Evolutionary conservation across 1,284 basidiomycete species (phyloP), one percentile per base, ranked within the genome.

Genomic region (Gymnopus androsaceus): DNA sequence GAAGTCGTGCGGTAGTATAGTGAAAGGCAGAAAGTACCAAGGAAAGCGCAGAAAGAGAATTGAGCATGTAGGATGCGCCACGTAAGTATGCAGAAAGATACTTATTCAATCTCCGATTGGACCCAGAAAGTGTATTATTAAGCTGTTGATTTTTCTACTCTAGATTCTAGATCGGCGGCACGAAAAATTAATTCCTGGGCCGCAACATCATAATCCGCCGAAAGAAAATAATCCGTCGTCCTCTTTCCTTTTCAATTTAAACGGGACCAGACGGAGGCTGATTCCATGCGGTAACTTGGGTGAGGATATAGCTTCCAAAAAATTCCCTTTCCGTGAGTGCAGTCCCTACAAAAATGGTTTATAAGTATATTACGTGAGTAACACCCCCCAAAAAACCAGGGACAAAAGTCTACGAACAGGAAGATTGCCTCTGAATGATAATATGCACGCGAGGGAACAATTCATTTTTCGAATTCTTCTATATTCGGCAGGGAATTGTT

Each of bases 401-500:
- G 78, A 77, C 72, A 71, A 77, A 72, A 69, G 63, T 66, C 67
- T 71, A 70, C 69, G 66, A 73, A 75, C 71, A 76, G 72, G 64
- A 72, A 75, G 77, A 79, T 79, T 75, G 75, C 72, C 71, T 70
- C 62, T 69, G 75, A 73, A 79, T 77, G 79, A 82, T 83, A 83
- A 83, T 82, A 82, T 51, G 48, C 48, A 51, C 48, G 50, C 50
- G 40, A 42, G 51, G 34, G 67, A 78, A 80, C 73, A 79, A 81
- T 79, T 76, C 74, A 78, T 75, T 72, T 47, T 68, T 70, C 66
- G 68, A 72, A 74, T 74, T 75, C 72, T 71, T 75, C 71, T 71
- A 69, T 80, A 87, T 83, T 81, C 80, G 82, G 83, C 74, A 79
- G 71, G 68, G 70, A 77, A 77, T 79, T 83, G 79, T 79, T 82